Evolutionary conservation across 305 asterid genomes (phyloP).

Genomic region (Fraxinus platypoda): DNA sequence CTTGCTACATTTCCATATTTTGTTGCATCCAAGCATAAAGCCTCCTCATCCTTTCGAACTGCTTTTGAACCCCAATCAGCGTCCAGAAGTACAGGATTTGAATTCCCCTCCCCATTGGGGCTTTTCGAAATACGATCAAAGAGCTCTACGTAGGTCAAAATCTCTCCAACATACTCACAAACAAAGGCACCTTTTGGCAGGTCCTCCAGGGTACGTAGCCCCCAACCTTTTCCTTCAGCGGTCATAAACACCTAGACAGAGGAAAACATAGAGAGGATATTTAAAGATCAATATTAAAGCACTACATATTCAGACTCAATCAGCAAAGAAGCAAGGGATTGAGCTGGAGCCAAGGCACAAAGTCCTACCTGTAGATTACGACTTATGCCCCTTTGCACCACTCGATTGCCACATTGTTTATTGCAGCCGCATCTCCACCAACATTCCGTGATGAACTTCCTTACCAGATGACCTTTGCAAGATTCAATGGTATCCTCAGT

Average conservation of each 20-base stretch:
- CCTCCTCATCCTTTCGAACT: slow-evolving; percentile 71
- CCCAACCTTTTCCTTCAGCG: slow-evolving; percentile 90
- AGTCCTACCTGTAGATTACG: slow-evolving; percentile 55
- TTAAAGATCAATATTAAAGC: slow-evolving; percentile 11
- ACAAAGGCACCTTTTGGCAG: slow-evolving; percentile 85
- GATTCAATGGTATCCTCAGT: slow-evolving; percentile 43
- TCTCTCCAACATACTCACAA: slow-evolving; percentile 84
- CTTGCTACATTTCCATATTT: slow-evolving; percentile 79
- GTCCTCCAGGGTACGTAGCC: slow-evolving; percentile 77
- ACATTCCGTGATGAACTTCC: slow-evolving; percentile 74
- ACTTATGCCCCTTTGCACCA: slow-evolving; percentile 73
- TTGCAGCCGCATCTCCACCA: slow-evolving; percentile 73
- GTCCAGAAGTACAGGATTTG: slow-evolving; percentile 82
- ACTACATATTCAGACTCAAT: not conserved
- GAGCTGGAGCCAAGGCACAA: slow-evolving; percentile 12
- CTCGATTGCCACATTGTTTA: slow-evolving; percentile 70
- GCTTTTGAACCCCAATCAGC: slow-evolving; percentile 72
- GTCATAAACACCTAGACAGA: slow-evolving; percentile 71
- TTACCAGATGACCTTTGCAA: slow-evolving; percentile 67
- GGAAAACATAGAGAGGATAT: slow-evolving; percentile 16
- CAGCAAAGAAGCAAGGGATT: slow-evolving; percentile 13
- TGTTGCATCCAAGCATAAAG: slow-evolving; percentile 88
- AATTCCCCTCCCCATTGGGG: slow-evolving; percentile 40
- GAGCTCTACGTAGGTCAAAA: slow-evolving; percentile 68
- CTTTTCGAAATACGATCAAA: slow-evolving; percentile 47